Evolutionary conservation across 331 rosid genomes (phyloP).

Genomic region (Dryas integrifolia): DNA sequence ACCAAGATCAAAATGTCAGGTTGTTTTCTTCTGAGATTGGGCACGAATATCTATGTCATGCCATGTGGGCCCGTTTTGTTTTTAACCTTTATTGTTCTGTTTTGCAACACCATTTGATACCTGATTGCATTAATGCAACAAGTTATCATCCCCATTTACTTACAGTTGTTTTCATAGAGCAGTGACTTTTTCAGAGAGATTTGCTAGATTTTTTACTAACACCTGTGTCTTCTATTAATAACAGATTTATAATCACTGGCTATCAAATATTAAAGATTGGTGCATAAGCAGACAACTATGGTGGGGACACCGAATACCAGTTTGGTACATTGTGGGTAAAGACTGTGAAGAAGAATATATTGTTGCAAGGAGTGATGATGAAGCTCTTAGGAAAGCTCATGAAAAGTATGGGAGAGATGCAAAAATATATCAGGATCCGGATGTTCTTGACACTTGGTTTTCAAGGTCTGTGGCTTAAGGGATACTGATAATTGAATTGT

Average conservation of each 20-base stretch:
- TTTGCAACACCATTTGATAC: neutral
- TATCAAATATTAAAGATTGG: conserved; percentile 95
- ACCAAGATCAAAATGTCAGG: too few relatives aligned
- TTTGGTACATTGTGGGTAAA: conserved; percentile 89
- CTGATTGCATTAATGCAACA: neutral
- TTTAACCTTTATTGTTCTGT: neutral
- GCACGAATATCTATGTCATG: neutral
- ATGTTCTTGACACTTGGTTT: conserved; percentile 98
- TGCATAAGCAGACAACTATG: conserved; percentile 98
- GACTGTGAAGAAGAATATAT: conserved; percentile 84
- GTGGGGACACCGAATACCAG: conserved; percentile 99
- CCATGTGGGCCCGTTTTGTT: neutral
- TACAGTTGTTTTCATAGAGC: too few relatives aligned
- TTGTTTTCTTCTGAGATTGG: too few relatives aligned
- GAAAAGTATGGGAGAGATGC: conserved; percentile 68
- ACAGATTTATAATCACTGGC: conserved; percentile 97
- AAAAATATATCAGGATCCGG: conserved; percentile 92
- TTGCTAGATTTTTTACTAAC: conserved; percentile 1
- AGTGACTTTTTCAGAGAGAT: neutral
- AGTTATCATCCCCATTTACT: neutral
- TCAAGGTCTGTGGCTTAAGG: conserved; percentile 59
- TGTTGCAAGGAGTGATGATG: conserved; percentile 77
- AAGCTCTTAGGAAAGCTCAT: conserved; percentile 73
- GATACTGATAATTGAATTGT: neutral
- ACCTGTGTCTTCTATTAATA: conserved; percentile 19